Percentiles rank a stretch among this genome's conserved stretches.
These are phyloP conservation scores for Mucor velutinosus DNA, from an alignment of 371 early-diverging fungal species.

Conservation along the genomic window DNA sequence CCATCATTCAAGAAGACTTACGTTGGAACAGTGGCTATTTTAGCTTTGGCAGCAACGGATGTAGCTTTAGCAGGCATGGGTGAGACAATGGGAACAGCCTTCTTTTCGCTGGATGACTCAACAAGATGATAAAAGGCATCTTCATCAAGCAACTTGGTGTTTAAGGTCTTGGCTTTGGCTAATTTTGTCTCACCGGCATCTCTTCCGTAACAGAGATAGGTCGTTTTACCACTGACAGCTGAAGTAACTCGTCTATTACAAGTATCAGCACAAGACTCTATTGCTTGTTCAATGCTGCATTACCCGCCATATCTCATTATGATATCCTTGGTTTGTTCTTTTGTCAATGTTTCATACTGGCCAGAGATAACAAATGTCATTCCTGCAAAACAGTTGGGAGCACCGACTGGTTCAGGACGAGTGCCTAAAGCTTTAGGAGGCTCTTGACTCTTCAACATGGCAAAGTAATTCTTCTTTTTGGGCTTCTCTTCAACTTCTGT, in stretches of 20 bases:
- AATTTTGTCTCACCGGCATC: slow-evolving; percentile 95
- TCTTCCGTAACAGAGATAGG: slow-evolving; percentile 88
- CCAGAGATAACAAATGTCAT: slow-evolving; percentile 95
- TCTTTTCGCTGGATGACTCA: slow-evolving; percentile 37
- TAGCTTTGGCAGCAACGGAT: slow-evolving; percentile 3
- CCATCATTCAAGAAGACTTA: neutral
- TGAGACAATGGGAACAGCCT: slow-evolving; percentile 7
- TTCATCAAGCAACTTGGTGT: slow-evolving; percentile 84
- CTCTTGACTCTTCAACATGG: slow-evolving; percentile 43
- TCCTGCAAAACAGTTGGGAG: slow-evolving; percentile 76
- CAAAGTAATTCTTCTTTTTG: slow-evolving; percentile 17
- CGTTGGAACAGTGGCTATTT: neutral
- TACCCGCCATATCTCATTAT: slow-evolving; percentile 92
- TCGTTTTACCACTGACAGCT: slow-evolving; percentile 88
- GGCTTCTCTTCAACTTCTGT: slow-evolving; percentile 6
- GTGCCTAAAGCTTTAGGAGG: slow-evolving; percentile 74
- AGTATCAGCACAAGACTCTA: neutral
- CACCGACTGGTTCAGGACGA: slow-evolving; percentile 79
- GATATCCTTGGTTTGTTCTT: slow-evolving; percentile 80
- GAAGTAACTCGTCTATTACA: slow-evolving; percentile 76
- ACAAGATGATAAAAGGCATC: slow-evolving; percentile 88
- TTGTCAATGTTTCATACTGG: slow-evolving; percentile 75
- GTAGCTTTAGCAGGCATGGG: slow-evolving; percentile 11
- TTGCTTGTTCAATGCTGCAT: neutral
- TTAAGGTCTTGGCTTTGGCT: slow-evolving; percentile 78